Evolutionary conservation across 2,329 filamentous ascomycete genomes (phyloP).

Genomic region (Fusarium duplospermum): DNA sequence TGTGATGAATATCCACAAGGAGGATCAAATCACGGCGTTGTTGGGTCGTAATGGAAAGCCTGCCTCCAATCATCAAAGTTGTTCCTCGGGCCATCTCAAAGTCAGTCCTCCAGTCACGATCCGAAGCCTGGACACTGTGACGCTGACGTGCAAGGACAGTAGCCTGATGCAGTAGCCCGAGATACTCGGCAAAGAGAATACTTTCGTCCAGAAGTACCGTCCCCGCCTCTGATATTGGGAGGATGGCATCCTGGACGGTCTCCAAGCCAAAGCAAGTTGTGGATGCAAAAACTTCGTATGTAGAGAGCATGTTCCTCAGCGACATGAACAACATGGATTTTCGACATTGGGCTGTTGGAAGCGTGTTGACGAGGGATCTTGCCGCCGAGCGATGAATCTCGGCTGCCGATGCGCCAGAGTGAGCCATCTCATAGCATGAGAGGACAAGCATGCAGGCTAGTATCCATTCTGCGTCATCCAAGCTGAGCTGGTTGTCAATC

Average conservation of each 20-base stretch:
- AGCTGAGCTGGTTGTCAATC: neutral
- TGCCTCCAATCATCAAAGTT: constrained; percentile 44
- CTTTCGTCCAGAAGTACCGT: constrained; percentile 13
- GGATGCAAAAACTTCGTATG: constrained; percentile 21
- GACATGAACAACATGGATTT: constrained; percentile 6
- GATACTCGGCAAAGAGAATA: constrained; percentile 43
- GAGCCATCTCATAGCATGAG: constrained; percentile 23
- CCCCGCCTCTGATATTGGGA: constrained; percentile 24
- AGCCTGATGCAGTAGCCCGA: constrained; percentile 22
- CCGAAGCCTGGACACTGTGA: too few relatives aligned
- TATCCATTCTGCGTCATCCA: constrained; percentile 22
- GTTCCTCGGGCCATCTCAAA: constrained; percentile 45
- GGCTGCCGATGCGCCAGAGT: constrained; percentile 13
- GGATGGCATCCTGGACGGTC: constrained; percentile 37
- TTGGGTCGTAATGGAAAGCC: constrained; percentile 28
- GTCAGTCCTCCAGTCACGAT: constrained; percentile 3
- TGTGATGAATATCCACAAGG: constrained; percentile 46
- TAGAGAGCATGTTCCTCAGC: constrained; percentile 19
- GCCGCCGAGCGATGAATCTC: constrained; percentile 19
- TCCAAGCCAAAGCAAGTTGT: constrained; percentile 38
- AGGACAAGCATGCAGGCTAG: constrained; percentile 21
- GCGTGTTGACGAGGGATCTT: constrained; percentile 8
- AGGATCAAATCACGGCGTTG: constrained; percentile 43
- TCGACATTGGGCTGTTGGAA: neutral
- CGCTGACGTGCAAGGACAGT: constrained; percentile 33